Base-by-base conservation (phyloP, 116 monocot species). In the Posidonia oceanica region DNA sequence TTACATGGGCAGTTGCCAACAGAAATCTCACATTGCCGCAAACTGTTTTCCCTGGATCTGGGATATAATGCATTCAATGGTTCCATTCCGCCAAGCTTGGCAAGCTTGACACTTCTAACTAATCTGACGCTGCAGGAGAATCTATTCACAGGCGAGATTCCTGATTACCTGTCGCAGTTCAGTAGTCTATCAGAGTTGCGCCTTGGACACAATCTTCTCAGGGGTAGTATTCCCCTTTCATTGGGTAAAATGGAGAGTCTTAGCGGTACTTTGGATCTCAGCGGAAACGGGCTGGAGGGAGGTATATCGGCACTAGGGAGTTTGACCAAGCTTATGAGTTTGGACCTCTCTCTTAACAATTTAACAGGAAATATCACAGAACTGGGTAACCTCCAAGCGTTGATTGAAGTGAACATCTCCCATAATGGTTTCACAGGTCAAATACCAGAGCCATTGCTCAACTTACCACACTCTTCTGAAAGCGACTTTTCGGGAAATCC, bases 291-390 rank as follows among this genome's bases (percentile, higher is more conserved):
- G 17, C 76, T 96, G n/a, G 63, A 54, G 14, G 96, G 91, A 41
- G 53, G 76, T 4, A 52, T 96, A 48, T 13, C 48, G 22, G 54
- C 71, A 18, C 22, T 91, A 4, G 65, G 67, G 10, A 81, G 72
- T 74, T 51, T 95, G 72, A 70, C 72, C 4, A 77, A 17, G 61
- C 71, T 91, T 14, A 74, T 57, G 68, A 87, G 72, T 53, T 77
- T 96, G 76, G 89, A 96, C 77, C 64, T 95, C 5, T 96, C 96
- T 76, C 57, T 48, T 42, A 96, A 91, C 70, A 85, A 85, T 75
- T 74, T 96, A 3, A 77, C 83, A 8, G 96, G 89, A 73, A 81
- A 48, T 63, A 63, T 96, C 18, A 13, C 12, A 5, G 48, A 76
- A 20, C 66, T 91, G 72, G 73, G 39, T 53, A 64, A 66, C 55